A percentile compares a stretch with the other conserved stretches of the same genome.
Conservation (phyloP, 352 stramenopile genomes). For the Globisporangium radiosum region DNA sequence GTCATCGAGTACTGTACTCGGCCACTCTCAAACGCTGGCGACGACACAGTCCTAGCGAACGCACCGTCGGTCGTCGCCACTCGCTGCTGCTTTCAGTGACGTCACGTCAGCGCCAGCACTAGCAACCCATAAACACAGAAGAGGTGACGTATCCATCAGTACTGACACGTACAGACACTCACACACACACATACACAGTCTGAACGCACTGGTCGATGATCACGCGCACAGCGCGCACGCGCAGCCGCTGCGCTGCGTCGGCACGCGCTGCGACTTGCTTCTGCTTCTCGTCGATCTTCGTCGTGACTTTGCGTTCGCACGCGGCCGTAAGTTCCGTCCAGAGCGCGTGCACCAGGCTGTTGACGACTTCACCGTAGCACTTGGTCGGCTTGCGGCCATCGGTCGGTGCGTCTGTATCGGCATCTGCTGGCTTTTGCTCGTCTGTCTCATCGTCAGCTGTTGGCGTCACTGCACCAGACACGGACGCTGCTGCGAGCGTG, state of each 20-base stretch:
- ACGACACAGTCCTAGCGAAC: neutral
- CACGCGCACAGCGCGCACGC: conserved; percentile 36
- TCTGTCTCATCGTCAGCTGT: neutral
- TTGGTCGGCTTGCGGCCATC: neutral
- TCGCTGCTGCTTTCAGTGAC: conserved; percentile 26
- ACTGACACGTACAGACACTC: neutral
- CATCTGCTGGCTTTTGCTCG: conserved; percentile 1
- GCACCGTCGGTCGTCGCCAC: conserved; percentile 13
- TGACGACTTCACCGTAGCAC: conserved; percentile 67
- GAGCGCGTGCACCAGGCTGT: conserved; percentile 60
- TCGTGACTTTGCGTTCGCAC: conserved; percentile 43
- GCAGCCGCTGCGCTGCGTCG: conserved; percentile 54
- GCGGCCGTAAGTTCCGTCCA: conserved; percentile 51
- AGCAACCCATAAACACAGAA: neutral
- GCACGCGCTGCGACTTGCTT: conserved; percentile 58
- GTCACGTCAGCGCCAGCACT: conserved; percentile 45
- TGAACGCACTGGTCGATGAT: conserved; percentile 62
- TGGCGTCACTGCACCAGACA: neutral
- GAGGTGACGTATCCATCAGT: neutral
- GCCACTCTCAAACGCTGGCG: no score
- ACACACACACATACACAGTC: neutral
- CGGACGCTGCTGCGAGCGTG: conserved; percentile 3
- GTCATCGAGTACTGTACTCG: no score
- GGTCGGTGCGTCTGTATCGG: neutral
- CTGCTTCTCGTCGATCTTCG: conserved; percentile 80